phyloP scores from a whole-genome alignment of 2,329 filamentous ascomycete species.

The Cladosporium colombiae region DNA sequence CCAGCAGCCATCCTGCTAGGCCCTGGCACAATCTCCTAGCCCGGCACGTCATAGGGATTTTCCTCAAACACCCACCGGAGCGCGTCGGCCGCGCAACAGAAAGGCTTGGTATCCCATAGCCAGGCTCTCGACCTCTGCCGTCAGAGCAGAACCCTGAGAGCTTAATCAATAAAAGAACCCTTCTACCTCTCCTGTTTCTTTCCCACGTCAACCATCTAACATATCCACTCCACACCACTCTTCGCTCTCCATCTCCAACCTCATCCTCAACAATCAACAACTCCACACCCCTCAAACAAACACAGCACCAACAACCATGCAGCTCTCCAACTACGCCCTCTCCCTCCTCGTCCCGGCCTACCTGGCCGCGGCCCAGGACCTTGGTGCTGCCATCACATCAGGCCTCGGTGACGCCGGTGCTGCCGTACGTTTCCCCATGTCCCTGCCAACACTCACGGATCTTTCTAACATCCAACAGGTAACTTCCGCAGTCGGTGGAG shows the following conservation, averaged over 20 bases:
- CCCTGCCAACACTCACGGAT: neutral
- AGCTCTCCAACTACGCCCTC: conserved; percentile 24
- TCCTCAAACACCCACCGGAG: neutral
- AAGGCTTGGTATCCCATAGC: conserved; percentile 4
- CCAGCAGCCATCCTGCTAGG: neutral
- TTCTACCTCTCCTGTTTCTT: neutral
- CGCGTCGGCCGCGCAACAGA: neutral
- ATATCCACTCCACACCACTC: neutral
- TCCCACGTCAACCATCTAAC: neutral
- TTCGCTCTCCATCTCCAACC: neutral
- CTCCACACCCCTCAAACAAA: neutral
- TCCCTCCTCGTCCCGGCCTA: conserved; percentile 26
- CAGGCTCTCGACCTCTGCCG: neutral
- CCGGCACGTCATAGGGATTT: conserved; percentile 2
- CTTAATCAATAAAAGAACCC: neutral
- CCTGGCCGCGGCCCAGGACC: conserved; percentile 26
- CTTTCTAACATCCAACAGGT: neutral
- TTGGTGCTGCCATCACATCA: conserved; percentile 4
- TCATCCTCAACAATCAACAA: neutral
- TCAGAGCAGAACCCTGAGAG: conserved; percentile 1
- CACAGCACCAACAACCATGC: conserved; percentile 24
- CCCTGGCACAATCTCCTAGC: conserved; percentile 1
- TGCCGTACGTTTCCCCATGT: neutral
- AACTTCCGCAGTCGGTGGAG: conserved; percentile 12
- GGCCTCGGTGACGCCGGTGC: conserved; percentile 13